phyloP scores from a whole-genome alignment of 2,329 filamentous ascomycete species.

The Neofusicoccum kwambonambiense region DNA sequence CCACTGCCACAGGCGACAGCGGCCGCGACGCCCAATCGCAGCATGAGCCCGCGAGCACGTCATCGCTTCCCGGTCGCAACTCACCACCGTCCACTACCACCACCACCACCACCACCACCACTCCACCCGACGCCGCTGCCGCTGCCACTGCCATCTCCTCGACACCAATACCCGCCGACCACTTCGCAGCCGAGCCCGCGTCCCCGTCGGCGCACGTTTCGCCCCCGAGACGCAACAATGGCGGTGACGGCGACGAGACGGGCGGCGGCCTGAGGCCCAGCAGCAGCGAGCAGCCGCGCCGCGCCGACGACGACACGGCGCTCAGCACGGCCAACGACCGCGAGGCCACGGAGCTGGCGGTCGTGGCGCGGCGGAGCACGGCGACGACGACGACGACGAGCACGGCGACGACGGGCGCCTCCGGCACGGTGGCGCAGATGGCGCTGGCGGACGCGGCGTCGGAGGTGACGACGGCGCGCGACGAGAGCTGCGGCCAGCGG shows the following conservation, averaged over 20 bases:
- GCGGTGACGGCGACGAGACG: too few relatives aligned
- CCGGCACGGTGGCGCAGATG: background rate
- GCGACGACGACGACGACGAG: background rate
- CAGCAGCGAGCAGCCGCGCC: background rate
- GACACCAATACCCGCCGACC: background rate
- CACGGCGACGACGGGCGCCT: background rate
- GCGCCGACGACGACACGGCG: constrained; percentile 5
- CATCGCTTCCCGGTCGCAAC: background rate
- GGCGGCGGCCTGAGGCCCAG: too few relatives aligned
- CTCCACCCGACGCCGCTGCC: too few relatives aligned
- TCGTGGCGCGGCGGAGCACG: background rate
- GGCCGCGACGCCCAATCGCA: background rate
- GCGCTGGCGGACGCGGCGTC: background rate
- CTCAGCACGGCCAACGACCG: constrained; percentile 9
- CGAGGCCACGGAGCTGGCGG: constrained; percentile 16
- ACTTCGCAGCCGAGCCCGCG: too few relatives aligned
- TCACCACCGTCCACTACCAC: background rate
- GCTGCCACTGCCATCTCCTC: background rate
- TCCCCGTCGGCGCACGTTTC: too few relatives aligned
- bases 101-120: background rate
- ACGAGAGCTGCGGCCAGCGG: constrained; percentile 18
- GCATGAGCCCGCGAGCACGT: background rate
- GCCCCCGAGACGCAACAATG: too few relatives aligned
- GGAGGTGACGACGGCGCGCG: constrained; percentile 19
- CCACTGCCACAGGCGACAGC: background rate